These are phyloP conservation scores for Scopulariopsis brevicaulis DNA, from an alignment of 2,329 filamentous ascomycete genomes.

Conservation along the genomic window DNA sequence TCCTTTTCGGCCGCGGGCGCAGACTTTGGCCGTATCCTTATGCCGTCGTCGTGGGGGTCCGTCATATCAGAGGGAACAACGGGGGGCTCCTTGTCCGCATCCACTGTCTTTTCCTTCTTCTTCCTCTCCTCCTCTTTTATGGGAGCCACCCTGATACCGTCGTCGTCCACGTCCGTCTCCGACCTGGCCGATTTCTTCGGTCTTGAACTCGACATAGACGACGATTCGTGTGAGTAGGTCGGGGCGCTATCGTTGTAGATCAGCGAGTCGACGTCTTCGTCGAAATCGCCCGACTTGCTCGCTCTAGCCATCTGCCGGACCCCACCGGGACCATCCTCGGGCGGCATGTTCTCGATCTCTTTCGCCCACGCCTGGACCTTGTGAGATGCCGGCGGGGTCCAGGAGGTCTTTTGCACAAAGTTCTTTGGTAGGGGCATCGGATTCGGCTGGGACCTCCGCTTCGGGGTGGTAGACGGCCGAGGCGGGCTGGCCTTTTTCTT, in stretches of 20 bases:
- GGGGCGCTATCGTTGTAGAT: neutral
- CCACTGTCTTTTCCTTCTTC: neutral
- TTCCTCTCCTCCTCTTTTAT: constrained; percentile 7
- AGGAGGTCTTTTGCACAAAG: constrained; percentile 39
- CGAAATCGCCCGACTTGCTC: neutral
- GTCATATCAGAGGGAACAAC: constrained; percentile 1
- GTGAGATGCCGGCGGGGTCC: constrained; percentile 42
- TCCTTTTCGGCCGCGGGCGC: neutral
- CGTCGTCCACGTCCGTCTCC: constrained; percentile 10
- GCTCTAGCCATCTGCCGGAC: neutral
- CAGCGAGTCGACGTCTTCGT: neutral
- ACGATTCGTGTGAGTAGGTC: neutral
- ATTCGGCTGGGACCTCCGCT: constrained; percentile 12
- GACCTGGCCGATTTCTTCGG: constrained; percentile 12
- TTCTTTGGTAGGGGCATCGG: constrained; percentile 38
- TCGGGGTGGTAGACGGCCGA: neutral
- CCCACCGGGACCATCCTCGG: constrained; percentile 1
- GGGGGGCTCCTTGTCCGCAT: neutral
- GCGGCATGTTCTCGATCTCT: constrained; percentile 30
- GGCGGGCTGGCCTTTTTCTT: constrained; percentile 37
- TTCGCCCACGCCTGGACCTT: constrained; percentile 54
- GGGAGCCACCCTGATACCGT: constrained; percentile 23
- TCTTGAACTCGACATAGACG: constrained; percentile 11
- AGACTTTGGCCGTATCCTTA: constrained; percentile 28
- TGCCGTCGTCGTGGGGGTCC: constrained; percentile 24